Conservation (phyloP, 2,329 filamentous ascomycete species). For the Monilinia vaccinii-corymbosi region DNA sequence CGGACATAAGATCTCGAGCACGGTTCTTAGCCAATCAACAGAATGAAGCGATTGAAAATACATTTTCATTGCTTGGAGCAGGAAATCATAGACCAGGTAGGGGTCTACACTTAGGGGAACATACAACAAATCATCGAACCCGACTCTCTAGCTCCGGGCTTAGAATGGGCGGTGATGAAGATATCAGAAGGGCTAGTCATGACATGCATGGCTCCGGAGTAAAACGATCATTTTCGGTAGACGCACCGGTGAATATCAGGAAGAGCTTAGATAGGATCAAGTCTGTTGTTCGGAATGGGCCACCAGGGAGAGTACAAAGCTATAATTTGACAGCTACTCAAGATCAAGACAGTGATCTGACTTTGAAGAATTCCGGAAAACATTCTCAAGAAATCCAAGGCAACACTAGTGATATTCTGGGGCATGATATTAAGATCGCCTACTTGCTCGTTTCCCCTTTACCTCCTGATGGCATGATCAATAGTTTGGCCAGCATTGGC, state of each 20-base stretch:
- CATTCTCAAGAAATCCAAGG: background rate
- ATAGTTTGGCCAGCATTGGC: slow-evolving; percentile 50
- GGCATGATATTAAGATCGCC: slow-evolving; percentile 32
- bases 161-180: slow-evolving; percentile 28
- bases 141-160: slow-evolving; percentile 20
- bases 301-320: background rate
- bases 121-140: slow-evolving; percentile 13
- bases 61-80: slow-evolving; percentile 15
- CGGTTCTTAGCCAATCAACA: slow-evolving; percentile 57
- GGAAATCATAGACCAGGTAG: slow-evolving; percentile 13
- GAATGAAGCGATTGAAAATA: slow-evolving; percentile 28
- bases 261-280: slow-evolving; percentile 34
- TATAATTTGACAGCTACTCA: background rate
- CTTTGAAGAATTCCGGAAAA: background rate
- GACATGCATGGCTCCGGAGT: slow-evolving; percentile 24
- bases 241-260: slow-evolving; percentile 30
- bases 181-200: slow-evolving; percentile 30
- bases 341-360: background rate
- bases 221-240: slow-evolving; percentile 23
- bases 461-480: slow-evolving; percentile 41
- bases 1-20: slow-evolving; percentile 64
- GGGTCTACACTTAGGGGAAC: slow-evolving; percentile 15
- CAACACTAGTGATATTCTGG: slow-evolving; percentile 4
- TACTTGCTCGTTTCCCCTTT: slow-evolving; percentile 64
- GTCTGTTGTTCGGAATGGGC: slow-evolving; percentile 20